Evolutionary conservation across 371 early-diverging fungal genomes (phyloP).

Genomic region (Mortierella sp.): DNA sequence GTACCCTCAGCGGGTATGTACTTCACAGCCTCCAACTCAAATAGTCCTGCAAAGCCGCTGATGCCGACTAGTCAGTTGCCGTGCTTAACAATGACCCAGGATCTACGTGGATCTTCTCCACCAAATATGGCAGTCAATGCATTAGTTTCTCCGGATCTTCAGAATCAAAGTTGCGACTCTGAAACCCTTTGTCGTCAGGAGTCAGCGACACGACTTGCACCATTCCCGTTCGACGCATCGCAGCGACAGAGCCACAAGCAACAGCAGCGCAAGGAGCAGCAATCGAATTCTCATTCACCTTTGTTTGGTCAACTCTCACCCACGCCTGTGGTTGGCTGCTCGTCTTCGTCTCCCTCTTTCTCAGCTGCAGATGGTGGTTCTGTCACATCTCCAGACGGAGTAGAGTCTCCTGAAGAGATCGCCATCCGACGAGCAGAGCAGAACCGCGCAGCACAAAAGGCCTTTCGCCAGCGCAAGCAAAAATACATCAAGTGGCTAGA

Average conservation of each 20-base stretch:
- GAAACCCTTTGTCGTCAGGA: too few species aligned
- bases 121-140: neutral
- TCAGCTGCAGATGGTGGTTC: neutral
- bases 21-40: neutral
- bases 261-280: neutral
- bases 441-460: constrained; percentile 76
- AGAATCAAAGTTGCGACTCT: too few species aligned
- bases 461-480: constrained; percentile 76
- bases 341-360: constrained; percentile 3
- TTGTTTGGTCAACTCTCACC: neutral
- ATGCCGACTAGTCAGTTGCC: neutral
- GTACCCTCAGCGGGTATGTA: too few species aligned
- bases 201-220: too few species aligned
- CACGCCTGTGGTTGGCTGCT: neutral
- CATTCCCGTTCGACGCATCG: too few species aligned
- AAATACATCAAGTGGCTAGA: constrained; percentile 71
- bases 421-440: constrained; percentile 63
- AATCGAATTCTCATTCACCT: neutral
- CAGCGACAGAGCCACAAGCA: too few species aligned
- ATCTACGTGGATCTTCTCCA: neutral
- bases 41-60: constrained; percentile 1
- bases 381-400: neutral
- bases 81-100: constrained; percentile 3
- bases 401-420: constrained; percentile 28
- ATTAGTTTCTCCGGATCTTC: too few species aligned